Evolutionary conservation across 202 grass and related monocot species (phyloP).

Genomic region (Tripidium arundinaceum): DNA sequence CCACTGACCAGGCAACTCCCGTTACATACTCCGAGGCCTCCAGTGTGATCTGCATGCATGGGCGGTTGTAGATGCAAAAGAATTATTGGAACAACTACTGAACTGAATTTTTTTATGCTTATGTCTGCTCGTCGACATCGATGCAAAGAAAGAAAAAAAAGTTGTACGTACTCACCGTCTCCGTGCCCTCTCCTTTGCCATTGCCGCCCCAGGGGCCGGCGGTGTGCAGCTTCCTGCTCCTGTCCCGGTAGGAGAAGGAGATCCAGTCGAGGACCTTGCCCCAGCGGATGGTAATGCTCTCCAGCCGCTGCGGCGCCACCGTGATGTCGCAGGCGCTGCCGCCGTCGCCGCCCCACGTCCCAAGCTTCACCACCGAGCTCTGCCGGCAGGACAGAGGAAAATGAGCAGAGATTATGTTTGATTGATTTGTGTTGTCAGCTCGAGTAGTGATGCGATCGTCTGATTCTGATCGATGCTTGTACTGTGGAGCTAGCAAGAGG

Average conservation of each 20-base stretch:
- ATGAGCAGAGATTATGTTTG: neutral
- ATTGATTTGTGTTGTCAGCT: neutral
- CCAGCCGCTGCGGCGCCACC: slow-evolving; percentile 23
- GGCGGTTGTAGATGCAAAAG: too few relatives aligned
- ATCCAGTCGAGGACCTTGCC: slow-evolving; percentile 27
- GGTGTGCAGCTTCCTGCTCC: neutral
- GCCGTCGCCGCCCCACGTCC: slow-evolving; percentile 23
- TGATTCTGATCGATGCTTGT: neutral
- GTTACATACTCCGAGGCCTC: neutral
- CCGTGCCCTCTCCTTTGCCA: neutral
- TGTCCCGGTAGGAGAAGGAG: slow-evolving; percentile 10
- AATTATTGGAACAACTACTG: neutral
- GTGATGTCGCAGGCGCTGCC: neutral
- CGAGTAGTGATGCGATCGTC: neutral
- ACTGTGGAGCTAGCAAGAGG: neutral
- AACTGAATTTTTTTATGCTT: too few relatives aligned
- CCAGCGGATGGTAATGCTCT: neutral
- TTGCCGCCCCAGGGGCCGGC: slow-evolving; percentile 21
- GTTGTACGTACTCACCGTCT: neutral
- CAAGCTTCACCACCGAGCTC: slow-evolving; percentile 20
- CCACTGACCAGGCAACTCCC: neutral
- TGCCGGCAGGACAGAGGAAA: neutral
- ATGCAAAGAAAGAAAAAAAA: too few relatives aligned
- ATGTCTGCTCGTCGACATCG: too few relatives aligned
- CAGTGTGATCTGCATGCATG: neutral